Conservation (phyloP, 2,329 filamentous ascomycete genomes). For the Diaporthe vexans region DNA sequence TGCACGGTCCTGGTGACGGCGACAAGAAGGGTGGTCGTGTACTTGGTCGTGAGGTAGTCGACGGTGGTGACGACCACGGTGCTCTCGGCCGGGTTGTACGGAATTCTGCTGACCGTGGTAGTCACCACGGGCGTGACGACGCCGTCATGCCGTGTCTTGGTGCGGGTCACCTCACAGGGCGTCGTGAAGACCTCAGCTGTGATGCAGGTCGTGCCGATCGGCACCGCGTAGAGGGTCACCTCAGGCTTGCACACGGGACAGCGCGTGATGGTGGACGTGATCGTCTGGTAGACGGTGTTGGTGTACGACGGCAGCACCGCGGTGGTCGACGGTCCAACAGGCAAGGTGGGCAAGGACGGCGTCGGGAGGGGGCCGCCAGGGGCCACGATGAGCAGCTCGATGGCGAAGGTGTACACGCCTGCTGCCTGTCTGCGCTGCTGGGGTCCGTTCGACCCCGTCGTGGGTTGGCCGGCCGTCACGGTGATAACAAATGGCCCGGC, state of each 20-base stretch:
- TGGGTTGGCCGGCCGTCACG: slow-evolving; percentile 23
- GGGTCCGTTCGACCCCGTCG: not conserved
- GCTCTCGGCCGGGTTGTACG: slow-evolving; percentile 39
- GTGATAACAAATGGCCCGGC: not conserved
- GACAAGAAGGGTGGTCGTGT: slow-evolving; percentile 16
- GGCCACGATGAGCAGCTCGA: slow-evolving; percentile 6
- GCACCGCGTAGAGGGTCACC: slow-evolving; percentile 3
- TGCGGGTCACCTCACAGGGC: slow-evolving; percentile 4
- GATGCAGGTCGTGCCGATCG: slow-evolving; percentile 35
- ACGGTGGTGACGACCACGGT: not conserved
- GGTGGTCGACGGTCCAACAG: not conserved
- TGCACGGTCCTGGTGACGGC: slow-evolving; percentile 17
- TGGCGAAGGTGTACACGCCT: slow-evolving; percentile 18
- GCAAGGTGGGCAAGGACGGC: not conserved
- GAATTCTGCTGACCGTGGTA: slow-evolving; percentile 10
- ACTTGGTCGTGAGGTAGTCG: not conserved
- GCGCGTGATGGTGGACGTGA: slow-evolving; percentile 29
- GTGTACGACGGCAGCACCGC: slow-evolving; percentile 31
- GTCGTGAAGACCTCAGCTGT: slow-evolving; percentile 32
- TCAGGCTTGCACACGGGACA: slow-evolving; percentile 33
- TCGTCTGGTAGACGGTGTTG: slow-evolving; percentile 36
- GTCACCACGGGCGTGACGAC: not conserved
- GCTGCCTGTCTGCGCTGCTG: not conserved
- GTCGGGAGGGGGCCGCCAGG: not conserved
- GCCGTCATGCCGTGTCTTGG: not conserved